Base-by-base conservation (phyloP, 176 grass and related monocot species). In the Phragmites australis region DNA sequence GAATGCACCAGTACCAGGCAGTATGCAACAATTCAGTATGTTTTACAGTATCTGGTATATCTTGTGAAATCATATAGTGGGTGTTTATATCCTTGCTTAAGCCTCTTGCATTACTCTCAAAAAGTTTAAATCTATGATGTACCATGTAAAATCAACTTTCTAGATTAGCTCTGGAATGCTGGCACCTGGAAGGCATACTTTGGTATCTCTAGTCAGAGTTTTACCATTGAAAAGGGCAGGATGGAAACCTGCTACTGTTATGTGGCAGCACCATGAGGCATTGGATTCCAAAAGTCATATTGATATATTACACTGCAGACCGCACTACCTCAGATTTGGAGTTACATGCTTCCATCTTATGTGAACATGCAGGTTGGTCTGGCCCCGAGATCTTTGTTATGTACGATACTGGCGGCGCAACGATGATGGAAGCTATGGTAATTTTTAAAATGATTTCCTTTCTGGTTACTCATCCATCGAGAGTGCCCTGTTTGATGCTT, bases 391-490 rank as follows among this genome's bases (percentile, higher is more conserved):
- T 87, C 88, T 98, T 86, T 98, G 95, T 74, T 98, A 98, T 65
- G 84, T 98, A 71, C 90, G 95, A 70, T 98, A 98, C 78, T 98
- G 95, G 95, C 86, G 95, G 53, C 95, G 92, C 53, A 98, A 94
- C 16, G 92, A 98, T 84, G 95, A 98, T 93, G 95, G 95, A 74
- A 93, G 95, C 86, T 98, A 98, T 82, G 95, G 95, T 98, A 73
- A 42, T 46, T 66, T 79, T 51, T 86, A 44, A 29, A 66, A 30
- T 74, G 53, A 25, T 67, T 61, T 73, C 25, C 1, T 87, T 88
- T 57, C 34, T 86, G 66, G 42, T 82, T 90, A 54, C 44, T 86
- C 65, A 83, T 82, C 54, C 2, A 25, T 80, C 45, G 46, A 22
- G 63, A 76, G 18, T 45, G 27, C 55, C 41, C 17, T 74, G 18